Conservation (phyloP, 768 basidiomycete genomes). For the Amanita rubescens region DNA sequence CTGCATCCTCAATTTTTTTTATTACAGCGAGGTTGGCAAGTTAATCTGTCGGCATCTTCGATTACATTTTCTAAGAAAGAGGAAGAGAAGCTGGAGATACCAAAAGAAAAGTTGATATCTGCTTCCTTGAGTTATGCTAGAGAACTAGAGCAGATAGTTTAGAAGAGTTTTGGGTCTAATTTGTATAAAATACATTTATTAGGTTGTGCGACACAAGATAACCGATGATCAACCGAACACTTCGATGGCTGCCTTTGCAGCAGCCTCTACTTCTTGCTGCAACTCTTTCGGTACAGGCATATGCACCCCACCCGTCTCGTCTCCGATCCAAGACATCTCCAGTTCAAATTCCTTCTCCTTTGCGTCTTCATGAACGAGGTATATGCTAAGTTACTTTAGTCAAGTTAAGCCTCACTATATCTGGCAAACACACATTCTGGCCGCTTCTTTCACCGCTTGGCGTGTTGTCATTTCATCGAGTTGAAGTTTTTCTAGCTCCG, state of each 20-base stretch:
- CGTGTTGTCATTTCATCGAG: constrained; percentile 69
- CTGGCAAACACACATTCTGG: constrained; percentile 71
- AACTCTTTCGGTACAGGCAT: constrained; percentile 81
- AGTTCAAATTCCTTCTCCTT: constrained; percentile 99
- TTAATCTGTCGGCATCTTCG: constrained; percentile 59
- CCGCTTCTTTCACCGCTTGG: constrained; percentile 89
- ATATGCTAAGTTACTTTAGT: constrained; percentile 54
- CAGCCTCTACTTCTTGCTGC: constrained; percentile 75
- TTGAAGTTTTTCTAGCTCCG: constrained; percentile 94
- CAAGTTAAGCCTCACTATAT: background rate
- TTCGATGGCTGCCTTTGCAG: constrained; percentile 83
- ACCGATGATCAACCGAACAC: constrained; percentile 31
- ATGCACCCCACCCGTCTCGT: constrained; percentile 76
- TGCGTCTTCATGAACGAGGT: constrained; percentile 94
- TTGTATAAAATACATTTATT: constrained; percentile 10
- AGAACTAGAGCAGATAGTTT: constrained; percentile 89
- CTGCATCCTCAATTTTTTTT: background rate
- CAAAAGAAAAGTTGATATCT: constrained; percentile 75
- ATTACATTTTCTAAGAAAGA: constrained; percentile 77
- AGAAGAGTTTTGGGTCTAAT: constrained; percentile 16
- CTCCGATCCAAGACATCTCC: constrained; percentile 94
- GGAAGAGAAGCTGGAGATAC: constrained; percentile 80
- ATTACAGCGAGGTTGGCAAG: constrained; percentile 75
- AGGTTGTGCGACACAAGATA: constrained; percentile 8
- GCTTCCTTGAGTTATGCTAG: constrained; percentile 75